Evolutionary conservation across 2,329 filamentous ascomycete species (phyloP), one percentile per base, ranked within the genome.

Genomic region (Coleophoma cylindrospora): DNA sequence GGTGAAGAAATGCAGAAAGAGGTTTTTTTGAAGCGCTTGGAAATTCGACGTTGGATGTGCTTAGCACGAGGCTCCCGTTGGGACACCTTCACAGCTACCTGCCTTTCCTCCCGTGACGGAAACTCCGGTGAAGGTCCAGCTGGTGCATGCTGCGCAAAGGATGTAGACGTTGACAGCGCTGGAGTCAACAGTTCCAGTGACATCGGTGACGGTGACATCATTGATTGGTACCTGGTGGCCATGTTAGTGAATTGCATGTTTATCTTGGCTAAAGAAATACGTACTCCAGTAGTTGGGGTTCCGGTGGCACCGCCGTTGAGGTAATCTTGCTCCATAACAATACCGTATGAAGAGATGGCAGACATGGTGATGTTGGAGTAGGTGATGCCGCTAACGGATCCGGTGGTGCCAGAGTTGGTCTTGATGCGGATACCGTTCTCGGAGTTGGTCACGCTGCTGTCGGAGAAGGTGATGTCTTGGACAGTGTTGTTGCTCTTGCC

Each of bases 271-370:
- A 7, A 27, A 27, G 27, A 10, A 10, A 27, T 27, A 27, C 27
- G 7, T 27, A 70, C 67, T 11, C 67, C 68, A 43, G 67, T 68
- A 2, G 65, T 67, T 11, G 67, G 64, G 8, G 57, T 55, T 1
- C 67, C 68, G 17, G 65, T 69, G 4, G 67, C 51, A 5, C 67
- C 67, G 14, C 68, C 74, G 57, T 76, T 76, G 49, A 72, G 57
- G 56, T 76, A 77, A 58, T 77, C 73, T 64, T 76, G 73, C 64
- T 76, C 66, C 47, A 76, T 68, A 53, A 73, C 72, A 48, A 76
- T 72, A n/a, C 74, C 73, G 60, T 75, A 76, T 50, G 71, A 68
- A 40, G 65, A 59, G 54, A 76, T 74, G 48, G 64, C 66, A 19
- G 63, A 65, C 43, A 77, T 56, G 2, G 64, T 67, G 54, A 76